Evolutionary conservation across 805 yeast genomes (phyloP).

Genomic region (Torulaspora maleeae): DNA sequence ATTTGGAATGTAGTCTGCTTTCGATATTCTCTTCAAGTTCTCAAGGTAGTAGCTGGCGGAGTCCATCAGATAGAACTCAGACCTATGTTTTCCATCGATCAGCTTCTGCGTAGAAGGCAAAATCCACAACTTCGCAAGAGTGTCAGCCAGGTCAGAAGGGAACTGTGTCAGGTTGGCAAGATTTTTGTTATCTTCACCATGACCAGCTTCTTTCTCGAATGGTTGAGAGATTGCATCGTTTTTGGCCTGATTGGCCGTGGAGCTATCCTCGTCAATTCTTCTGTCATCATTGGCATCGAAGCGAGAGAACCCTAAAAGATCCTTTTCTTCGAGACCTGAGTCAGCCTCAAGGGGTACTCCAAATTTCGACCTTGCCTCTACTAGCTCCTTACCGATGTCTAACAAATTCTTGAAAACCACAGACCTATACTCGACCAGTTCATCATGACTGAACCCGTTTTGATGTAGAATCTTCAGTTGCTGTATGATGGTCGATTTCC

Average conservation of each 20-base stretch:
- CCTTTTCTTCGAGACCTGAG: constrained; percentile 32
- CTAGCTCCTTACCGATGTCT: constrained; percentile 68
- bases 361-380: constrained; percentile 59
- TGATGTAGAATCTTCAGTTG: constrained; percentile 36
- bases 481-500: constrained; percentile 40
- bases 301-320: constrained; percentile 14
- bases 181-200: constrained; percentile 44
- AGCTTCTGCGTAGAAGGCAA: constrained; percentile 56
- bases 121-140: constrained; percentile 50
- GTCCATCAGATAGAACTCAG: constrained; percentile 77
- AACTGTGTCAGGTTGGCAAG: constrained; percentile 33
- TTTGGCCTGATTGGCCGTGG: neutral
- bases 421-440: constrained; percentile 67
- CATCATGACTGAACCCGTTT: constrained; percentile 44
- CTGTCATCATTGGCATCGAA: constrained; percentile 6
- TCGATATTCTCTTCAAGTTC: constrained; percentile 51
- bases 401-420: constrained; percentile 72
- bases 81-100: constrained; percentile 50
- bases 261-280: constrained; percentile 23
- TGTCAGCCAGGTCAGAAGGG: constrained; percentile 45
- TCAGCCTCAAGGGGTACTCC: constrained; percentile 33
- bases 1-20: constrained; percentile 60
- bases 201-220: neutral
- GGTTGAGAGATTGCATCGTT: neutral
- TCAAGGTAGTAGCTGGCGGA: constrained; percentile 76